phyloP scores from a whole-genome alignment of 2,329 filamentous ascomycete genomes.

The Aspergillus pseudonomiae region DNA sequence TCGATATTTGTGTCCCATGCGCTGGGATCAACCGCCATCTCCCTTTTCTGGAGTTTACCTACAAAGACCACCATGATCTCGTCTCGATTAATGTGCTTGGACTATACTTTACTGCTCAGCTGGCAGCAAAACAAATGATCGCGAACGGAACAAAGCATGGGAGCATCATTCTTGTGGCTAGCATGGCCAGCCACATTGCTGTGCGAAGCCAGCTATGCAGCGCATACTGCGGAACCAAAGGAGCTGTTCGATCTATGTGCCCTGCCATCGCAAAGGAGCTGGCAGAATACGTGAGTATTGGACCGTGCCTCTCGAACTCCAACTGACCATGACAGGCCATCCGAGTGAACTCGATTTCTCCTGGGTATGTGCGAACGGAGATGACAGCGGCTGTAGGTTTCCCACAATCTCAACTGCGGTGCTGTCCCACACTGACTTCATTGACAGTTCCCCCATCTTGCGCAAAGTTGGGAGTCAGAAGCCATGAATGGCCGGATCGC shows the following conservation, averaged over 20 bases:
- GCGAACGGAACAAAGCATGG: constrained; percentile 47
- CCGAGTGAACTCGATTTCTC: background rate
- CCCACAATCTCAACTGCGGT: background rate
- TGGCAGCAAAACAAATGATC: background rate
- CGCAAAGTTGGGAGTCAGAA: background rate
- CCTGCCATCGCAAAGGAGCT: background rate
- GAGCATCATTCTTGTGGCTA: constrained; percentile 58
- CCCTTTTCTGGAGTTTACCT: background rate
- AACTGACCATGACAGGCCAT: background rate
- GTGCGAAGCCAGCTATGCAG: constrained; percentile 53
- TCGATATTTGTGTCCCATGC: background rate
- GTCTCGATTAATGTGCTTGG: background rate
- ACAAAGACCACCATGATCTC: background rate
- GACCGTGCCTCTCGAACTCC: background rate
- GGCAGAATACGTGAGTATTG: background rate
- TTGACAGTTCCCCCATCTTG: background rate
- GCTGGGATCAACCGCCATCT: background rate
- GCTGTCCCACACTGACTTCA: background rate
- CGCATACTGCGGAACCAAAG: constrained; percentile 37
- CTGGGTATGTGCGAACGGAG: background rate
- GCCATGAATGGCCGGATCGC: background rate
- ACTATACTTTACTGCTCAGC: background rate
- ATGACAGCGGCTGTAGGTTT: background rate
- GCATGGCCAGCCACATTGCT: constrained; percentile 57
- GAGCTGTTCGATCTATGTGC: background rate